phyloP scores from a whole-genome alignment of 192 early-diverging fungal genomes.

The Coemansia sp. region DNA sequence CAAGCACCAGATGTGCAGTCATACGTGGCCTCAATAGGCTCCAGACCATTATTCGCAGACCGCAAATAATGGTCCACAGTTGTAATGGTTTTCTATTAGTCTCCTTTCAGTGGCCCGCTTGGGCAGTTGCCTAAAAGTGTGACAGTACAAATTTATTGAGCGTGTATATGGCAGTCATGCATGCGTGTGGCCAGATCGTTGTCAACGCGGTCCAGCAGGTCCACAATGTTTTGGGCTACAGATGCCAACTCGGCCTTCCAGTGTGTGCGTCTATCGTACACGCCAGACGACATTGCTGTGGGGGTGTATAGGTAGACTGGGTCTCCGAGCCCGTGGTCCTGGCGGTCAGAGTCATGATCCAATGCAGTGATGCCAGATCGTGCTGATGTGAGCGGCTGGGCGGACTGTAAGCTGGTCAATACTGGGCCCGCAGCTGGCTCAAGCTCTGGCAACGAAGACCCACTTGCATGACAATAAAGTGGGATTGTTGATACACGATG shows the following conservation, averaged over 20 bases:
- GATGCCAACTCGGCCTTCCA: slow-evolving; percentile 30
- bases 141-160: background rate
- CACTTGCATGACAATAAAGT: background rate
- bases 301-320: background rate
- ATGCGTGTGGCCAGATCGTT: background rate
- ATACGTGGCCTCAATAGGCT: too few species aligned
- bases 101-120: too few species aligned
- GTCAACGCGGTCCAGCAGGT: slow-evolving; percentile 26
- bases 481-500: background rate
- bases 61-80: too few species aligned
- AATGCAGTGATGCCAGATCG: too few species aligned
- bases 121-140: too few species aligned
- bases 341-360: too few species aligned
- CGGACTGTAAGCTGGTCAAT: background rate
- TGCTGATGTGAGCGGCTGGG: background rate
- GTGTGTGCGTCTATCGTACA: background rate
- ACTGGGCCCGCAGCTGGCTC: slow-evolving; percentile 1
- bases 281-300: background rate
- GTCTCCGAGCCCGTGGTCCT: background rate
- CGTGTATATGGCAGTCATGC: background rate
- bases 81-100: too few species aligned
- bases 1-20: too few species aligned
- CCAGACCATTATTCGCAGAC: too few species aligned
- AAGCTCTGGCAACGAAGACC: background rate
- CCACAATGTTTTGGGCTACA: slow-evolving; percentile 19